Percentiles rank a stretch among this genome's conserved stretches.
Conservation (phyloP, 83 land plant genomes). For the Thuja plicata region DNA sequence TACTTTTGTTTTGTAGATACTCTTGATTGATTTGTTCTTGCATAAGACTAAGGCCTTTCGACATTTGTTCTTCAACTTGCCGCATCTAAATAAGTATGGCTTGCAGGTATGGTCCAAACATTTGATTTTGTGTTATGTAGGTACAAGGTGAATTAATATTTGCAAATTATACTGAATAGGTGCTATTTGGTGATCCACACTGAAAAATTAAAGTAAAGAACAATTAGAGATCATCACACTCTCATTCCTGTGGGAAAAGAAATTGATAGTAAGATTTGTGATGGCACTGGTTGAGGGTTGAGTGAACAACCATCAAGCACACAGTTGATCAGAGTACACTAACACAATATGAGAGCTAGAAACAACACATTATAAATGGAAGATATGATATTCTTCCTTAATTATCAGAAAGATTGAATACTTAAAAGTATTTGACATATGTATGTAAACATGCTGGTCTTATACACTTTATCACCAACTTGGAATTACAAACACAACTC, state of each 20-base stretch:
- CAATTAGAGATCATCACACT: neutral
- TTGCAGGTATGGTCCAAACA: conserved; percentile 35
- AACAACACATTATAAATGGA: no score
- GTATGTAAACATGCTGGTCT: no score
- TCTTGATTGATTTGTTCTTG: conserved; percentile 84
- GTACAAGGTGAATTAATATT: neutral
- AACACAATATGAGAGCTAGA: no score
- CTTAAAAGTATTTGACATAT: no score
- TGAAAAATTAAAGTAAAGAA: neutral
- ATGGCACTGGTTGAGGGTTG: no score
- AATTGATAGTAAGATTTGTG: neutral
- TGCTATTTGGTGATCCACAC: neutral
- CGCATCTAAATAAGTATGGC: conserved; percentile 28
- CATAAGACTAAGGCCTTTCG: conserved; percentile 88
- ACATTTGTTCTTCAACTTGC: conserved; percentile 77
- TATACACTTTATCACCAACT: no score
- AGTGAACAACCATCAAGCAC: no score
- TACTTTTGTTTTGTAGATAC: conserved; percentile 48
- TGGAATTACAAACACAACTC: no score
- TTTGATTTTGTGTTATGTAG: neutral
- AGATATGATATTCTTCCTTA: no score
- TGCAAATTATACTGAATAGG: neutral
- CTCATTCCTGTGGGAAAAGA: neutral
- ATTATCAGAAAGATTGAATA: no score
- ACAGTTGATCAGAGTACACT: no score